These are phyloP conservation scores for Pichia nakasei DNA, from an alignment of 805 yeast species.

Conservation along the genomic window DNA sequence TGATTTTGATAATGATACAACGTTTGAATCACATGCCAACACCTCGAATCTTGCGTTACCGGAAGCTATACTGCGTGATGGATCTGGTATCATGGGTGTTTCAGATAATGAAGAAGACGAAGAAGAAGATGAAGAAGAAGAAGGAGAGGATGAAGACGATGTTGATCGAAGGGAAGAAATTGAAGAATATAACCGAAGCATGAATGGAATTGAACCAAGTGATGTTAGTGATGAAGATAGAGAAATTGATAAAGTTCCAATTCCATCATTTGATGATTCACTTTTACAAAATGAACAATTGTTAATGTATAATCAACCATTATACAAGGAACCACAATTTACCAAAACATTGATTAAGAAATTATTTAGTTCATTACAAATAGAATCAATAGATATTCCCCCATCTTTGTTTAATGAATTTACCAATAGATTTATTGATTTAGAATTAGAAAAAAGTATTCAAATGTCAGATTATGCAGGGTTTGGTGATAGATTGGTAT, in stretches of 20 bases:
- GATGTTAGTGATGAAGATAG: neutral
- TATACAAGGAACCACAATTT: neutral
- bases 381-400: neutral
- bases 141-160: neutral
- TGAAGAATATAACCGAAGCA: too few species aligned
- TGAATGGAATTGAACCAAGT: too few species aligned
- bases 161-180: conserved; percentile 1
- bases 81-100: conserved; percentile 5
- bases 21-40: conserved; percentile 12
- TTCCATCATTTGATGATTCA: neutral
- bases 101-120: conserved; percentile 2
- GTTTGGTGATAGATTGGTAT: neutral
- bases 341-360: neutral
- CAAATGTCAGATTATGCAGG: neutral
- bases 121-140: neutral
- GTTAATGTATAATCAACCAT: too few species aligned
- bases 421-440: conserved; percentile 29
- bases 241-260: too few species aligned
- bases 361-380: neutral
- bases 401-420: conserved; percentile 21
- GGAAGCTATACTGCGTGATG: conserved; percentile 25
- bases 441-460: conserved; percentile 25
- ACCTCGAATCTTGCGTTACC: conserved; percentile 28
- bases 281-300: too few species aligned
- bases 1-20: neutral